These are phyloP conservation scores for Nakaseomyces kungkrabaensis DNA, from an alignment of 1,139 yeast genomes.

Conservation along the genomic window DNA sequence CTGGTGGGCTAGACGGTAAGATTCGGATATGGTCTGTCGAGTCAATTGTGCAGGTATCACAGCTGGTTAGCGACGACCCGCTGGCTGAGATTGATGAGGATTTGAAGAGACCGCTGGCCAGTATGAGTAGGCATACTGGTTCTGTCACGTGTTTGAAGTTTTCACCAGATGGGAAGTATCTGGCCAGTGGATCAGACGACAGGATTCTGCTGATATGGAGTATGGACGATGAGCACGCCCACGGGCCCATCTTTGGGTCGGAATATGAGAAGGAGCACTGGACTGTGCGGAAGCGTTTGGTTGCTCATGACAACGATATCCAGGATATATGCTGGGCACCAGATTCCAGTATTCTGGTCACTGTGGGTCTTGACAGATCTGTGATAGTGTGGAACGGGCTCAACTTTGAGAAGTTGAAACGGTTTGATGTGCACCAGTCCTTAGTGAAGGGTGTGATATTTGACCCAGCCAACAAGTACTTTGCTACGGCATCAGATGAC, in stretches of 20 bases:
- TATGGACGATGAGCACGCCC: slow-evolving; percentile 62
- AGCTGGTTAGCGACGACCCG: slow-evolving; percentile 10
- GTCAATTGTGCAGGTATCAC: slow-evolving; percentile 37
- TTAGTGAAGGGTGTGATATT: slow-evolving; percentile 95
- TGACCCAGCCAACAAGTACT: slow-evolving; percentile 95
- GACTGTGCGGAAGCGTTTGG: slow-evolving; percentile 84
- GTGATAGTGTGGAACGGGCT: slow-evolving; percentile 90
- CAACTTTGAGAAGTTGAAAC: slow-evolving; percentile 80
- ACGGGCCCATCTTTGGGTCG: slow-evolving; percentile 40
- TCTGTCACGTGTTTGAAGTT: slow-evolving; percentile 90
- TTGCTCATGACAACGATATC: slow-evolving; percentile 94
- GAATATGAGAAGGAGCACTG: slow-evolving; percentile 75
- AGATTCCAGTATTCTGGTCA: slow-evolving; percentile 76
- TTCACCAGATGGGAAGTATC: slow-evolving; percentile 81
- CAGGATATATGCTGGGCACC: slow-evolving; percentile 99
- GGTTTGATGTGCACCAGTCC: slow-evolving; percentile 87
- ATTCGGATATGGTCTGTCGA: slow-evolving; percentile 82
- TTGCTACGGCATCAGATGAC: slow-evolving; percentile 95
- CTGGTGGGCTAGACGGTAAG: slow-evolving; percentile 94
- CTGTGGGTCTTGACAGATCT: slow-evolving; percentile 88
- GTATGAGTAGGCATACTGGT: slow-evolving; percentile 82
- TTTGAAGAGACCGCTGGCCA: slow-evolving; percentile 49
- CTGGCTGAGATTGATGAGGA: slow-evolving; percentile 27
- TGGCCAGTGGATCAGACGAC: slow-evolving; percentile 95
- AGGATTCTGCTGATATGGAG: slow-evolving; percentile 90